Percentiles rank a stretch among this genome's conserved stretches.
Evolutionary conservation across 768 basidiomycete species (phyloP).

Genomic region (Collybia sordida): DNA sequence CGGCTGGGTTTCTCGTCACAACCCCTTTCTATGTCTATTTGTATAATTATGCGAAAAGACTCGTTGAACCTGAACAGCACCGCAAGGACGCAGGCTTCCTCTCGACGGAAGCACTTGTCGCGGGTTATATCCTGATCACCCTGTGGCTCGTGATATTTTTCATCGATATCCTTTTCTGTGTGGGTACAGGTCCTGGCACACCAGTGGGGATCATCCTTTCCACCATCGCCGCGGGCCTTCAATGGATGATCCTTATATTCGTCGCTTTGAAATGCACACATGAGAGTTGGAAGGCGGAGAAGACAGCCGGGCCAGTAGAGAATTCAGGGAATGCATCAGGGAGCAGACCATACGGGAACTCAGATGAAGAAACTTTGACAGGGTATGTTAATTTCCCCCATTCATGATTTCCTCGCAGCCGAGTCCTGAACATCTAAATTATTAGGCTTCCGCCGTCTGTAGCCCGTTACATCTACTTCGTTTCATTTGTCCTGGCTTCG

Average conservation of each 20-base stretch:
- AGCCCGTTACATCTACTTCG: conserved; percentile 4
- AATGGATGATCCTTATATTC: neutral
- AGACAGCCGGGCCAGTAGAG: too few relatives aligned
- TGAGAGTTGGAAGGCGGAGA: neutral
- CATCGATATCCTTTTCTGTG: conserved; percentile 12
- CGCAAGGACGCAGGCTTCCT: conserved; percentile 5
- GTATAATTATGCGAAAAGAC: conserved; percentile 4
- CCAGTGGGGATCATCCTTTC: neutral
- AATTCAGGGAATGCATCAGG: too few relatives aligned
- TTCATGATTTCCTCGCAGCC: too few relatives aligned
- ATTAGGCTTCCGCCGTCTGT: too few relatives aligned
- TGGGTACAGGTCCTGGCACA: neutral
- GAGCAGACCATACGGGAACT: too few relatives aligned
- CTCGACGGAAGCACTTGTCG: conserved; percentile 2
- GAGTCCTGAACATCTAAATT: too few relatives aligned
- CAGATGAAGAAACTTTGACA: too few relatives aligned
- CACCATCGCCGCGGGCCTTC: neutral
- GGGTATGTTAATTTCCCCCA: too few relatives aligned
- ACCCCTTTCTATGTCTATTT: conserved; percentile 8
- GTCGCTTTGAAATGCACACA: neutral
- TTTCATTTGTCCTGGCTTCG: conserved; percentile 9
- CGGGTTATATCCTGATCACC: conserved; percentile 8
- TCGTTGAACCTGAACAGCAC: neutral
- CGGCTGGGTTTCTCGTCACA: conserved; percentile 6
- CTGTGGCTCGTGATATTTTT: conserved; percentile 6